Evolutionary conservation across 2,329 filamentous ascomycete species (phyloP).

Genomic region (Macrophomina phaseolina): DNA sequence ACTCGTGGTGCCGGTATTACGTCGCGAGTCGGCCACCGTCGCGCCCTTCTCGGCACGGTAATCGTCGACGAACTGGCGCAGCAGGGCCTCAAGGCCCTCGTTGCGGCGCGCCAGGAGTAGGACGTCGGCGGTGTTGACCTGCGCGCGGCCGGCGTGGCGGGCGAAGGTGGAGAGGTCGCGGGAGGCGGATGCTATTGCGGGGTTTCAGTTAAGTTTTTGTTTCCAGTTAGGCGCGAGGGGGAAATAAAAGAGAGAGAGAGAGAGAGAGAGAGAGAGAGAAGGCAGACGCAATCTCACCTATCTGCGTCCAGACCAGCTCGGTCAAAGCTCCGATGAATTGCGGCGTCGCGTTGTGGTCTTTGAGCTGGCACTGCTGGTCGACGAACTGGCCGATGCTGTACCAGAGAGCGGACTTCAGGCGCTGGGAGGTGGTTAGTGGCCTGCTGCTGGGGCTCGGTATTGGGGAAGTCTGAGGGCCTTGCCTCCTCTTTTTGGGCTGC

Average conservation of each 20-base stretch:
- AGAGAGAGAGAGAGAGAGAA: too few relatives aligned
- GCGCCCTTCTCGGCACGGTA: slow-evolving; percentile 34
- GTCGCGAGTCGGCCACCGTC: slow-evolving; percentile 28
- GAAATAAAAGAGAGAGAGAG: too few relatives aligned
- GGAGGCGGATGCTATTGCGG: slow-evolving; percentile 42
- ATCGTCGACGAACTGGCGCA: slow-evolving; percentile 70
- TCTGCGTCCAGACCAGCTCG: slow-evolving; percentile 85
- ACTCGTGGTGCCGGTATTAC: neutral
- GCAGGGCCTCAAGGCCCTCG: slow-evolving; percentile 77
- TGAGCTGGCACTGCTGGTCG: slow-evolving; percentile 77
- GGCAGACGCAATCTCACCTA: slow-evolving; percentile 61
- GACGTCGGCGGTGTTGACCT: slow-evolving; percentile 84
- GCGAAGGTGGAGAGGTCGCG: slow-evolving; percentile 64
- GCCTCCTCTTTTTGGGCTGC: slow-evolving; percentile 42
- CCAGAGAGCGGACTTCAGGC: slow-evolving; percentile 51
- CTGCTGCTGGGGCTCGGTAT: neutral
- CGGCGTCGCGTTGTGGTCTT: slow-evolving; percentile 84
- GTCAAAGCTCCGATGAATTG: slow-evolving; percentile 81
- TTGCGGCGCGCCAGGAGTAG: slow-evolving; percentile 86
- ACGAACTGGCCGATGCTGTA: slow-evolving; percentile 65
- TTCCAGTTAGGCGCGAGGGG: too few relatives aligned
- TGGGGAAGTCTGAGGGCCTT: neutral
- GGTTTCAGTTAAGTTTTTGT: neutral
- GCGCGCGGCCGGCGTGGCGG: slow-evolving; percentile 80
- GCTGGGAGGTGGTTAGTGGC: slow-evolving; percentile 45